Evolutionary conservation across 441 rosid genomes (phyloP).

Genomic region (Pelargonium fulgidum): DNA sequence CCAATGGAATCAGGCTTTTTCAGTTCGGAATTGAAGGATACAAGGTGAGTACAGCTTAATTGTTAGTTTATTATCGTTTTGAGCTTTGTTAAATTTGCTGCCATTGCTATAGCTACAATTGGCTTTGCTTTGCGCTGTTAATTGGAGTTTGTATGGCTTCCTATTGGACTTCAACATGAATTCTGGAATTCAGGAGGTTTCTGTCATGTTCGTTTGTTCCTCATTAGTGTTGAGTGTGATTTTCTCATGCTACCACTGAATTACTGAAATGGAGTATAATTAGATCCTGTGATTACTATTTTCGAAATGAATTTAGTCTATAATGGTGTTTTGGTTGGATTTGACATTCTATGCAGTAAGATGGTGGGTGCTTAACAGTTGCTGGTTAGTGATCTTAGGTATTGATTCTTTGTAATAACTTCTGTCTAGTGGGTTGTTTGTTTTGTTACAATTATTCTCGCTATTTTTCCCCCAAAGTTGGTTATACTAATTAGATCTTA

Average conservation of each 20-base stretch:
- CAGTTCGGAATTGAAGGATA: slow-evolving; percentile 63
- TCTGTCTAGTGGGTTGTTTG: neutral
- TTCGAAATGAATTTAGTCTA: neutral
- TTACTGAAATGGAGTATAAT: neutral
- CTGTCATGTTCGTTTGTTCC: neutral
- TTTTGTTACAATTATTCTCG: neutral
- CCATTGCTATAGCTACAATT: neutral
- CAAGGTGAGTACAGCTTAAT: slow-evolving; percentile 35
- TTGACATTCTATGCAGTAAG: neutral
- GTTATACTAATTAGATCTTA: neutral
- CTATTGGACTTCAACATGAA: no score
- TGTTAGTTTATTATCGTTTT: neutral
- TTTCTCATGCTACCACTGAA: neutral
- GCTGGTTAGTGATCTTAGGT: slow-evolving; percentile 3
- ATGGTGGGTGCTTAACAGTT: neutral
- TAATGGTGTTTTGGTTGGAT: neutral
- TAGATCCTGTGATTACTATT: no score
- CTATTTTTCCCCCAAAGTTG: neutral
- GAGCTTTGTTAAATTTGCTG: neutral
- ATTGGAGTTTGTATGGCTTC: neutral
- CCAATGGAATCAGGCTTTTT: slow-evolving; percentile 54
- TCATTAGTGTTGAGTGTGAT: neutral
- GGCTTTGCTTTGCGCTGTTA: neutral
- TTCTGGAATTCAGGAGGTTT: neutral
- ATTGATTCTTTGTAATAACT: neutral